Evolutionary conservation across 108 stramenopile genomes (phyloP).

Genomic region (Aurantiochytrium sp.): DNA sequence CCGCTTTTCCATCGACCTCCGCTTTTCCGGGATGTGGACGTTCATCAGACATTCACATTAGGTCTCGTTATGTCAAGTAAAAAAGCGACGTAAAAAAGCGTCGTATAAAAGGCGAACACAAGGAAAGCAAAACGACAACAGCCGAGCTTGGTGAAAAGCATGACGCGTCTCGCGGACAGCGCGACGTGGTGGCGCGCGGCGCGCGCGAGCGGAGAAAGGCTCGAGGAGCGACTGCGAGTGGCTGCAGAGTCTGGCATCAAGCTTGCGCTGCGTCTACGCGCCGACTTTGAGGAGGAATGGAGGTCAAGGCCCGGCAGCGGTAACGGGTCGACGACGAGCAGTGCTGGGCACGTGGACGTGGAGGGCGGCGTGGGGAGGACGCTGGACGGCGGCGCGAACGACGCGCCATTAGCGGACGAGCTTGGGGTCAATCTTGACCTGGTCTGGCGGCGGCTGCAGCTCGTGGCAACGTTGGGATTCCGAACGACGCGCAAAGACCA

Average conservation of each 20-base stretch:
- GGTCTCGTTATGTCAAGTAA: too few species aligned
- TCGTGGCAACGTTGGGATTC: background rate
- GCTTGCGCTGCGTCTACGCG: background rate
- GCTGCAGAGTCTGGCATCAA: background rate
- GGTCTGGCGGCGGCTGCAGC: background rate
- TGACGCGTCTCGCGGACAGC: background rate
- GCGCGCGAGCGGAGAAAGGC: background rate
- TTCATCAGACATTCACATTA: too few species aligned
- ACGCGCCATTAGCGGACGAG: background rate
- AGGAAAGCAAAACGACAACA: too few species aligned
- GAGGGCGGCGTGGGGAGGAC: background rate
- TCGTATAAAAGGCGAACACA: too few species aligned
- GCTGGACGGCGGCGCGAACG: background rate
- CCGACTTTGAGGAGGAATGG: background rate
- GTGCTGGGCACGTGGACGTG: background rate
- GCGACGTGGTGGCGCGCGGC: background rate
- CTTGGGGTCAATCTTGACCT: background rate
- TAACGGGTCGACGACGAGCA: background rate
- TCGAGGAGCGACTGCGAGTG: background rate
- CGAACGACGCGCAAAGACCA: background rate
- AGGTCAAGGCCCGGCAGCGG: background rate
- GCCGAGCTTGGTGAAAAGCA: background rate
- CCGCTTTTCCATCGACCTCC: too few species aligned
- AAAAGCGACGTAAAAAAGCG: too few species aligned
- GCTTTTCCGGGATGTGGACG: too few species aligned